Evolutionary conservation across 2,329 filamentous ascomycete genomes (phyloP).

Genomic region (Xylaria sp.): DNA sequence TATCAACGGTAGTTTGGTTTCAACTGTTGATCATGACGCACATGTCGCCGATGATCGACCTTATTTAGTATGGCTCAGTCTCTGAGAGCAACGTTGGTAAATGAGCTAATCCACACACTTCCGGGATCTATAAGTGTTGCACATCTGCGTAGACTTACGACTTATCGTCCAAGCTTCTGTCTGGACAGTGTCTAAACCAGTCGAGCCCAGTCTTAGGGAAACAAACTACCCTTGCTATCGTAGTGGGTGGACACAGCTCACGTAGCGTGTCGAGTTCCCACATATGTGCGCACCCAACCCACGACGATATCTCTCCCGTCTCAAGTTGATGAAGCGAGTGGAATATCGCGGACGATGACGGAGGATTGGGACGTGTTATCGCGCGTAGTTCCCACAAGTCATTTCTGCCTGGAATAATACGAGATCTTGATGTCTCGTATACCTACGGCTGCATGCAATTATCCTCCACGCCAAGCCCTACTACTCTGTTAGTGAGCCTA

Average conservation of each 20-base stretch:
- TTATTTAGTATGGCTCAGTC: constrained; percentile 1
- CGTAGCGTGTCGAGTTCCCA: constrained; percentile 4
- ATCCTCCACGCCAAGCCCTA: constrained; percentile 35
- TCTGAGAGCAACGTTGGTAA: constrained; percentile 17
- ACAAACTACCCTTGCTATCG: background rate
- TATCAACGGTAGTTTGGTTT: background rate
- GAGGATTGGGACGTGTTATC: constrained; percentile 14
- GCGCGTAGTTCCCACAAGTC: constrained; percentile 5
- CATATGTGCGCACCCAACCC: background rate
- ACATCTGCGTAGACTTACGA: background rate
- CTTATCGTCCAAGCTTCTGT: background rate
- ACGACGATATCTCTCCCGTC: constrained; percentile 12
- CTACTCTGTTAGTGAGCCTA: constrained; percentile 18
- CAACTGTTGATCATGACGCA: constrained; percentile 36
- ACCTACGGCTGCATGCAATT: constrained; percentile 30
- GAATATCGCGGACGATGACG: constrained; percentile 8
- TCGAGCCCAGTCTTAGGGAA: background rate
- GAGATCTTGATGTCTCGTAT: constrained; percentile 35
- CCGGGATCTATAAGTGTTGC: background rate
- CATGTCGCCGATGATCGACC: constrained; percentile 8
- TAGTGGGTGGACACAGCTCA: background rate
- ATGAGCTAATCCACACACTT: constrained; percentile 27
- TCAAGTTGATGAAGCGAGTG: constrained; percentile 12
- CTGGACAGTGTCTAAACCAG: background rate
- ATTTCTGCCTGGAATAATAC: constrained; percentile 31